Evolutionary conservation across 108 stramenopile genomes (phyloP).

Genomic region (Fragilariopsis cylindrus): DNA sequence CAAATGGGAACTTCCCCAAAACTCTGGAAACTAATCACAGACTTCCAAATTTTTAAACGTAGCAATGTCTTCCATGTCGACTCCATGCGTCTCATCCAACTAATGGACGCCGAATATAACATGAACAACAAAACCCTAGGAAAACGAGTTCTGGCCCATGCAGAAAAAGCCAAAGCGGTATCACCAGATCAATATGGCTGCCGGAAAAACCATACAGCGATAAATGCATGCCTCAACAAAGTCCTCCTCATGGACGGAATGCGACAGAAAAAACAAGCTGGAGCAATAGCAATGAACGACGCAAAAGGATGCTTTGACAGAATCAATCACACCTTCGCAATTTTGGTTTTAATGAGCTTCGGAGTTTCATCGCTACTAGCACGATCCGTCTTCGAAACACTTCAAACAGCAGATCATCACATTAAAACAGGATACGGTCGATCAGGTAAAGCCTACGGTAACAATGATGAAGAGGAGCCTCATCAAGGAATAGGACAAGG

Average conservation of each 20-base stretch:
- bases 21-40: slow-evolving; percentile 8
- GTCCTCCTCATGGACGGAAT: too few relatives aligned
- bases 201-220: too few relatives aligned
- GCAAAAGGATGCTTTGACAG: slow-evolving; percentile 16
- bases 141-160: not conserved
- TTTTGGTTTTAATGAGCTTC: not conserved
- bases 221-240: too few relatives aligned
- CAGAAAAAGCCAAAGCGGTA: not conserved
- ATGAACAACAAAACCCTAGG: slow-evolving; percentile 20
- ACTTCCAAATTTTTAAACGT: slow-evolving; percentile 12
- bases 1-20: slow-evolving; percentile 2
- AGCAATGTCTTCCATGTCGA: too few relatives aligned
- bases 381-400: not conserved
- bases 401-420: slow-evolving; percentile 1
- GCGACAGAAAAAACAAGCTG: too few relatives aligned
- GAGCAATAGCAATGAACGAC: not conserved
- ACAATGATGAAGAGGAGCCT: not conserved
- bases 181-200: not conserved
- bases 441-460: slow-evolving; percentile 3
- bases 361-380: not conserved
- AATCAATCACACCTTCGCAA: not conserved
- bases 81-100: not conserved
- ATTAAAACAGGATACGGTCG: slow-evolving; percentile 6
- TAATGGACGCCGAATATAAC: slow-evolving; percentile 17
- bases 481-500: slow-evolving; percentile 13